Conservation (phyloP, 176 grass and related monocot genomes). For the Puya raimondii region DNA sequence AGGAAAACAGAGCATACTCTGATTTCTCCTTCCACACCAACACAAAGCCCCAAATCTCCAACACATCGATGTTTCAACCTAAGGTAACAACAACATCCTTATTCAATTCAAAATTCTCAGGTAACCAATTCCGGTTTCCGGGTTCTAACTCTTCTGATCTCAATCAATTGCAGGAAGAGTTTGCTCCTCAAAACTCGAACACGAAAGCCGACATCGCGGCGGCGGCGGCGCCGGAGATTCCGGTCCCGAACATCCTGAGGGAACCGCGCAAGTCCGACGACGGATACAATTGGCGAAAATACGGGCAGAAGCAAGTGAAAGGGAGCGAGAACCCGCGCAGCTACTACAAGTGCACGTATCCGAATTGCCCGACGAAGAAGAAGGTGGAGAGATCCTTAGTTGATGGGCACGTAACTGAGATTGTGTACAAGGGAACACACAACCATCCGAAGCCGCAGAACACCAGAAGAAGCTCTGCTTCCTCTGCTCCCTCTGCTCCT, state of each 20-base stretch:
- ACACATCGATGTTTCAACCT: constrained; percentile 18
- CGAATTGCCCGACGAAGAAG: constrained; percentile 34
- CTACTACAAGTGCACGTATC: constrained; percentile 44
- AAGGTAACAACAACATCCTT: neutral
- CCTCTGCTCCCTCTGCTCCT: constrained; percentile 4
- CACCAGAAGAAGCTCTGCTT: constrained; percentile 23
- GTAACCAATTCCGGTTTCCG: neutral
- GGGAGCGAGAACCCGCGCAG: constrained; percentile 38
- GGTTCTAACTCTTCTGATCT: neutral
- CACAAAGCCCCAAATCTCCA: constrained; percentile 14
- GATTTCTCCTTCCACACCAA: constrained; percentile 70
- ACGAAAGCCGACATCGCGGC: constrained; percentile 12
- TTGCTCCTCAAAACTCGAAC: constrained; percentile 11
- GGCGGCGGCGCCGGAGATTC: neutral
- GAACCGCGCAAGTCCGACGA: constrained; percentile 28
- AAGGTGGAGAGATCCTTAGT: constrained; percentile 30
- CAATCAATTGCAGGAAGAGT: constrained; percentile 17
- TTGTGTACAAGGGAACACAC: constrained; percentile 39
- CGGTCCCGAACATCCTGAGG: neutral
- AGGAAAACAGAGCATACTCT: constrained; percentile 34
- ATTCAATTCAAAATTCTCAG: neutral
- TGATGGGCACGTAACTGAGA: constrained; percentile 41
- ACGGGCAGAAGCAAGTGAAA: constrained; percentile 43
- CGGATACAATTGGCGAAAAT: constrained; percentile 45
- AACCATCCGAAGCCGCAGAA: constrained; percentile 33